Base-by-base conservation (phyloP, 768 basidiomycete genomes). In the Porphyrellus cyaneotinctus region DNA sequence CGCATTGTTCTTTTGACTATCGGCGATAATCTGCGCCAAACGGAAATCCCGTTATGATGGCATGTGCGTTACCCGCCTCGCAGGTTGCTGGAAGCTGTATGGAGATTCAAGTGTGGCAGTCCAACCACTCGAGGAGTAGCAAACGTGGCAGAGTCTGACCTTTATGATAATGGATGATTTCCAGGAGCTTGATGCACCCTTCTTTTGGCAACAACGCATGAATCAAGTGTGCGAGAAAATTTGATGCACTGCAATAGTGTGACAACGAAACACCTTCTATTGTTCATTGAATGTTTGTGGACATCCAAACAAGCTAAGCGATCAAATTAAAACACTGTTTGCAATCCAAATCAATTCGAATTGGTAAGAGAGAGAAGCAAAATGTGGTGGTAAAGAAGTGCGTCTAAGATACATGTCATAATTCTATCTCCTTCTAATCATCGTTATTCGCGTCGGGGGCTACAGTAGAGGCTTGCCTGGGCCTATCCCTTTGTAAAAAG, bases 391-490 rank as follows among this genome's bases (percentile, higher is more conserved):
- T 65, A 47, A 45, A 48, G 24, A 51, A 22, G n/a, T 23, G 18
- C 24, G 14, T 52, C 22, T 66, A 65, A 46, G 49, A 54, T 65
- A 65, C 64, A 64, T 10, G 46, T 30, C 57, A 20, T 57, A 31
- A 50, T 43, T 63, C 58, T 66, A 64, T 30, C 47, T 36, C 35
- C 31, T 12, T 52, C 58, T 61, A 52, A 36, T 33, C 30, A 43
- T 24, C 30, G 45, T 41, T 33, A 49, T 49, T 51, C 38, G 31
- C 35, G 37, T 38, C 46, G 52, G 43, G 26, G 42, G 52, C 53
- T 67, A 62, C 55, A 54, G 22, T 33, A 17, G 17, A 39, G 57
- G 55, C 59, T 59, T 49, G n/a, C 65, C 59, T n/a, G 65, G 56
- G 53, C 62, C 57, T 28, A 8, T 42, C 39, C 44, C 42, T 28